phyloP scores from a whole-genome alignment of 2,329 filamentous ascomycete genomes.

The Stagonosporopsis rhizophila region DNA sequence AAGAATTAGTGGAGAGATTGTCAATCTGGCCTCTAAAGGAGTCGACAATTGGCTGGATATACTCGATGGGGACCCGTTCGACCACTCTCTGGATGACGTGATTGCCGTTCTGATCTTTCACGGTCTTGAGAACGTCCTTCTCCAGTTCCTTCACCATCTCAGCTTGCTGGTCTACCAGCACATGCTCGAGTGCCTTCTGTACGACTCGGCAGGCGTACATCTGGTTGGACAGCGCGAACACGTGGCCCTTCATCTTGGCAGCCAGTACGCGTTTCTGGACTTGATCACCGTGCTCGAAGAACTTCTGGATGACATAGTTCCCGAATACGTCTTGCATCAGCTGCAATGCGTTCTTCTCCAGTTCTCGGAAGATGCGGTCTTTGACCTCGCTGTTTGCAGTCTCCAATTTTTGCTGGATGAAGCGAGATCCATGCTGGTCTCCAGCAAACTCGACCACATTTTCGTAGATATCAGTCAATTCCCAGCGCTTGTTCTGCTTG shows the following conservation, averaged over 20 bases:
- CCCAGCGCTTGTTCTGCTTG: constrained; percentile 77
- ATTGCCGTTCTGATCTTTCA: constrained; percentile 90
- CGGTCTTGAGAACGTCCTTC: constrained; percentile 74
- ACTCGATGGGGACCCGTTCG: constrained; percentile 75
- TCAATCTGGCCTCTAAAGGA: constrained; percentile 79
- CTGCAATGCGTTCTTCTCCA: constrained; percentile 81
- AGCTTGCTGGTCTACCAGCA: constrained; percentile 90
- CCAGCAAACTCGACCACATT: constrained; percentile 94
- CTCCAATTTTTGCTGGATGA: constrained; percentile 92
- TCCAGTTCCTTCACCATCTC: constrained; percentile 84
- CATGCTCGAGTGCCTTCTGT: constrained; percentile 91
- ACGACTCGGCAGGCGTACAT: constrained; percentile 96
- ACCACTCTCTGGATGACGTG: constrained; percentile 97
- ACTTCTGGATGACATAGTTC: constrained; percentile 97
- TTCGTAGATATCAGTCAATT: constrained; percentile 86
- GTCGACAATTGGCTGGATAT: constrained; percentile 85
- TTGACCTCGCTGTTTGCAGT: constrained; percentile 96
- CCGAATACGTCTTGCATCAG: constrained; percentile 97
- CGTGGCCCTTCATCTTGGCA: constrained; percentile 84
- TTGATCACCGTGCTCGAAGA: constrained; percentile 95
- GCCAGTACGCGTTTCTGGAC: constrained; percentile 88
- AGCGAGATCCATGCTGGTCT: constrained; percentile 93
- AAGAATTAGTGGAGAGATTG: constrained; percentile 77
- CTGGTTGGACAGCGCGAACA: constrained; percentile 79
- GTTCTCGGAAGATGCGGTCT: constrained; percentile 86